Conservation (phyloP, 306 rosid species). For the Myrica gale region DNA sequence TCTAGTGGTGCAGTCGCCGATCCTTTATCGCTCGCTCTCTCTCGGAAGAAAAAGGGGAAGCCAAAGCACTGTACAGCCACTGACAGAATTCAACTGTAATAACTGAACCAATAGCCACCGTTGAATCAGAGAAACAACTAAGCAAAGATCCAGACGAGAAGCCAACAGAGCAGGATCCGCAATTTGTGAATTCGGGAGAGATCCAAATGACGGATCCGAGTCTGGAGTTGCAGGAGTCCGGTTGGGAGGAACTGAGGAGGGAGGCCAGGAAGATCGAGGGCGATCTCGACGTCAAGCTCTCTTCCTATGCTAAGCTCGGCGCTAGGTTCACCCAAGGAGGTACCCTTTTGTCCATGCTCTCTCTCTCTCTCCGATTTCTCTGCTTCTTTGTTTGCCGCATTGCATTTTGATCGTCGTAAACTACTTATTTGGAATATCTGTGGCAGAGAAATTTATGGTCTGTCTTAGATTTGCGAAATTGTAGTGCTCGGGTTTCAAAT, state of each 20-base stretch:
- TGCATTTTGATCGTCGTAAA: neutral
- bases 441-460: neutral
- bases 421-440: neutral
- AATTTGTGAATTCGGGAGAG: conserved; percentile 21
- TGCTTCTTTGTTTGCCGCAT: conserved; percentile 1
- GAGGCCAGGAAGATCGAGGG: conserved; percentile 99
- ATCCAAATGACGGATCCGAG: conserved; percentile 64
- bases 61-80: neutral
- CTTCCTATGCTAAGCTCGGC: conserved; percentile 88
- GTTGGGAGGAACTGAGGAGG: conserved; percentile 94
- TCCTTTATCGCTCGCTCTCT: neutral
- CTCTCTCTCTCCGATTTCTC: neutral
- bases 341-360: conserved; percentile 20
- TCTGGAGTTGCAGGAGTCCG: conserved; percentile 96
- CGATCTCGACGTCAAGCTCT: conserved; percentile 95
- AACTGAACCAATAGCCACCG: conserved; percentile 29
- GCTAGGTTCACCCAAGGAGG: conserved; percentile 91
- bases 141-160: neutral
- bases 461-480: conserved; percentile 4
- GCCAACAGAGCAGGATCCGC: conserved; percentile 26
- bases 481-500: neutral
- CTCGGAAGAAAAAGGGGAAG: neutral
- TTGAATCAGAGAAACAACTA: conserved; percentile 11
- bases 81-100: conserved; percentile 21
- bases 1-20: neutral